Evolutionary conservation across 2,329 filamentous ascomycete species (phyloP), one percentile per base, ranked within the genome.

Genomic region (Ambrosiella cleistominuta): DNA sequence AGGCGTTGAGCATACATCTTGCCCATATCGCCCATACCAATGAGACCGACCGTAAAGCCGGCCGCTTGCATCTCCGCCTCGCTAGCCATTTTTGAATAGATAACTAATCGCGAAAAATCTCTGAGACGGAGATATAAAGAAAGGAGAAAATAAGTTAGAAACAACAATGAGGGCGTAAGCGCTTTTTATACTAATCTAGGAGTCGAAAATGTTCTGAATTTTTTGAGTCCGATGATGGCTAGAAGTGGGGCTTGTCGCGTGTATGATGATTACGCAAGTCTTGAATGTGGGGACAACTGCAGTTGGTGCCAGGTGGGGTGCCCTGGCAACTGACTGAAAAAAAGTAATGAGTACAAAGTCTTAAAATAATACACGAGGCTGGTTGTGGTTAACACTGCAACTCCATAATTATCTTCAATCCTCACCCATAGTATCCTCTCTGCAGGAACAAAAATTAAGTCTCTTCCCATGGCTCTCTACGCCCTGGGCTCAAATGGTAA

Each of bases 11-110:
- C 88, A 71, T 98, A 98, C 88, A 98, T 94, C 78, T 85, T 95
- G 67, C 93, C 93, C 93, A 98, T 98, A 67, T 96, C 91, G 63
- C 93, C 93, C 90, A 98, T 96, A 61, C 93, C 93, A 69, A 98
- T 98, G 67, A 98, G 86, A 64, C 93, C 93, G 64, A 98, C 80
- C 62, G 85, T 81, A 68, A 88, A 88, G 66, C 79, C 75, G 17
- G 56, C 45, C 38, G 38, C 39, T 64, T 83, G 80, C 83, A 80
- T 80, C 37, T 51, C 42, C 15, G 45, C 39, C 60, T 51, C 58
- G 42, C 27, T 55, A 11, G 37, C 42, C 60, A 58, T 58, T 12
- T 35, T 54, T 37, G 47, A 60, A 35, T n/a, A 38, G 44, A 60
- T 55, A 17, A 60, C 39, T 11, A 52, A 57, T 7, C 7, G 36